Conservation (phyloP, 2,329 filamentous ascomycete genomes). For the Fusarium ramigenum region DNA sequence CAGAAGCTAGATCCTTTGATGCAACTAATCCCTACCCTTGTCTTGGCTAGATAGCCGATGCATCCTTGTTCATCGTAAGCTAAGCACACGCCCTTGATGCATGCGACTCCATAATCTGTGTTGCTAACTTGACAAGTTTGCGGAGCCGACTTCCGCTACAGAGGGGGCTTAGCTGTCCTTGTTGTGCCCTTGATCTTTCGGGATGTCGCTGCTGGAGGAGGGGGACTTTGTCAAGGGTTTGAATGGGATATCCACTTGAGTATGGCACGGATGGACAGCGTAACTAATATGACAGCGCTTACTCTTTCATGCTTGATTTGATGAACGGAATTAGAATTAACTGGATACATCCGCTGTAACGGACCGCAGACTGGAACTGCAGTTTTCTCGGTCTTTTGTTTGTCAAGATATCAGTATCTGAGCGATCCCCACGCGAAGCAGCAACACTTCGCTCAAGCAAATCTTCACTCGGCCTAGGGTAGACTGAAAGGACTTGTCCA, state of each 20-base stretch:
- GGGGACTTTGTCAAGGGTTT: not conserved
- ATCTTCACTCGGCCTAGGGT: not conserved
- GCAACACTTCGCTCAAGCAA: not conserved
- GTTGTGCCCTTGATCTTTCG: not conserved
- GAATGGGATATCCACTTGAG: not conserved
- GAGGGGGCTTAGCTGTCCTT: not conserved
- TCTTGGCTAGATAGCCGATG: not conserved
- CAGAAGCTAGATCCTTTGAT: slow-evolving; percentile 4
- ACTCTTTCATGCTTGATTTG: not conserved
- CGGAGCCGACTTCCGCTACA: not conserved
- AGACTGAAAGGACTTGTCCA: accelerated
- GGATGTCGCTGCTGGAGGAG: not conserved
- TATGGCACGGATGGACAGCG: not conserved
- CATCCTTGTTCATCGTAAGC: not conserved
- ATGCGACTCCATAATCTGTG: not conserved
- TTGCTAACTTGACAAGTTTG: not conserved
- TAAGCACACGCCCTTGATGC: not conserved
- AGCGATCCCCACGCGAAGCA: not conserved
- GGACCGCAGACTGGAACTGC: not conserved
- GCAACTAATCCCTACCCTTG: not conserved
- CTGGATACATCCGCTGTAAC: not conserved
- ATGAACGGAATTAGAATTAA: not conserved
- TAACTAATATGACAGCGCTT: not conserved
- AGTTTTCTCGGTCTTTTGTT: not conserved
- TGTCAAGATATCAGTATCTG: not conserved